Evolutionary conservation across 2,329 filamentous ascomycete genomes (phyloP).

Genomic region (Bipolaris zeicola): DNA sequence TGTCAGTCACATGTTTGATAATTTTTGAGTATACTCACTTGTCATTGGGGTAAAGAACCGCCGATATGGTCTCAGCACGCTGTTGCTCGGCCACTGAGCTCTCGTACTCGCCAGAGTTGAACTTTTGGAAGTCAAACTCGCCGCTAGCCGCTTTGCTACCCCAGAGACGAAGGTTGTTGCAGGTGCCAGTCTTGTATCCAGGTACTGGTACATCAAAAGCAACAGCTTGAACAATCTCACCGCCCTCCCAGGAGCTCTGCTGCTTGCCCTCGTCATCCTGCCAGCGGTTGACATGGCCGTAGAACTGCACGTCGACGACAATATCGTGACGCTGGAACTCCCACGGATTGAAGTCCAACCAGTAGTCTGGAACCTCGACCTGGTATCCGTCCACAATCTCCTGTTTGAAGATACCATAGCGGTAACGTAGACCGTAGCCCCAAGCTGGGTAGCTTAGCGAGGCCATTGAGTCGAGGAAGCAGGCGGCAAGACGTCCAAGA

Average conservation of each 20-base stretch:
- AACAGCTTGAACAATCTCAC: constrained; percentile 88
- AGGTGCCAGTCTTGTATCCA: constrained; percentile 85
- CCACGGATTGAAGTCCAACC: constrained; percentile 99
- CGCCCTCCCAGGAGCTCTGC: constrained; percentile 82
- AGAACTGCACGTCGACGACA: constrained; percentile 96
- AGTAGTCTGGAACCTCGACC: constrained; percentile 97
- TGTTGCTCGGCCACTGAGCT: constrained; percentile 98
- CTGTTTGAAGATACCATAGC: constrained; percentile 97
- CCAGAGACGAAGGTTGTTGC: constrained; percentile 97
- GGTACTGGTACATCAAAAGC: constrained; percentile 92
- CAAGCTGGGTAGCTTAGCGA: constrained; percentile 95
- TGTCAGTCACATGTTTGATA: constrained; percentile 16
- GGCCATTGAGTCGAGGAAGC: constrained; percentile 94
- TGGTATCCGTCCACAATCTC: constrained; percentile 98
- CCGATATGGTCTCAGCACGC: constrained; percentile 97
- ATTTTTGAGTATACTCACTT: constrained; percentile 56
- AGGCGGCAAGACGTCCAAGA: constrained; percentile 90
- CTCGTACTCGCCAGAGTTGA: constrained; percentile 98
- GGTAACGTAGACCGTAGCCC: constrained; percentile 95
- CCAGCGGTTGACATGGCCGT: constrained; percentile 77
- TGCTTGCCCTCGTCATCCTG: constrained; percentile 76
- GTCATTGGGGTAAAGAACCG: constrained; percentile 96
- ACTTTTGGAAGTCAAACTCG: constrained; percentile 99
- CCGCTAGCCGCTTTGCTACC: constrained; percentile 96
- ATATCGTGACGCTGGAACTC: constrained; percentile 97